Percentiles rank a stretch among this genome's conserved stretches.
Evolutionary conservation across 2,329 filamentous ascomycete genomes (phyloP).

Genomic region (Lachnellula subtilissima): DNA sequence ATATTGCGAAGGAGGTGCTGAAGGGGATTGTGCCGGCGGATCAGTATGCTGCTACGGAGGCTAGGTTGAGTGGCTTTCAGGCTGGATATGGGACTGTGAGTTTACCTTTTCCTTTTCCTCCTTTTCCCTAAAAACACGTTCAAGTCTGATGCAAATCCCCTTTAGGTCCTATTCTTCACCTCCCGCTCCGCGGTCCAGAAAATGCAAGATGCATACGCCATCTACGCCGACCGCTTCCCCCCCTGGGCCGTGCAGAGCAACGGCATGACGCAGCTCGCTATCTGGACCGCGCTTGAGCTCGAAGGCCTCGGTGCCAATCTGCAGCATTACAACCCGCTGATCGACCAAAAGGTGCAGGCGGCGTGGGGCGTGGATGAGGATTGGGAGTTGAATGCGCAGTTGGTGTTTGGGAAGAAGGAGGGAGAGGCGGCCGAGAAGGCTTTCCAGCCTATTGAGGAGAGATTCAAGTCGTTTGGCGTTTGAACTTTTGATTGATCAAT

Average conservation of each 20-base stretch:
- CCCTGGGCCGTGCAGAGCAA: constrained; percentile 70
- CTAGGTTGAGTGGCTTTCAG: constrained; percentile 51
- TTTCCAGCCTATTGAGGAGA: constrained; percentile 59
- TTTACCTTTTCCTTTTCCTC: constrained; percentile 18
- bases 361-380: constrained; percentile 65
- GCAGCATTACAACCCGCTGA: constrained; percentile 88
- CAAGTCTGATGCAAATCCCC: too few relatives aligned
- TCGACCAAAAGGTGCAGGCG: constrained; percentile 64
- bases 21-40: constrained; percentile 60
- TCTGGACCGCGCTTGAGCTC: constrained; percentile 78
- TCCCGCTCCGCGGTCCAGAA: constrained; percentile 63
- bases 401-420: constrained; percentile 70
- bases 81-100: constrained; percentile 70
- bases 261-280: constrained; percentile 75
- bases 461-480: constrained; percentile 58
- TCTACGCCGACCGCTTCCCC: constrained; percentile 77
- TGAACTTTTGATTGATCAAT: constrained; percentile 4
- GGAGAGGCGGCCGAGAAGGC: constrained; percentile 57
- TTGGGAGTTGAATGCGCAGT: constrained; percentile 77
- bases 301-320: constrained; percentile 85
- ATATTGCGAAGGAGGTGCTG: constrained; percentile 60
- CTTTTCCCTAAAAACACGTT: not conserved
- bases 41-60: constrained; percentile 18
- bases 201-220: constrained; percentile 63
- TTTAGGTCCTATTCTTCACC: constrained; percentile 79